Conservation (phyloP, 805 yeast species). For the Blastobotrys chiropterorum region DNA sequence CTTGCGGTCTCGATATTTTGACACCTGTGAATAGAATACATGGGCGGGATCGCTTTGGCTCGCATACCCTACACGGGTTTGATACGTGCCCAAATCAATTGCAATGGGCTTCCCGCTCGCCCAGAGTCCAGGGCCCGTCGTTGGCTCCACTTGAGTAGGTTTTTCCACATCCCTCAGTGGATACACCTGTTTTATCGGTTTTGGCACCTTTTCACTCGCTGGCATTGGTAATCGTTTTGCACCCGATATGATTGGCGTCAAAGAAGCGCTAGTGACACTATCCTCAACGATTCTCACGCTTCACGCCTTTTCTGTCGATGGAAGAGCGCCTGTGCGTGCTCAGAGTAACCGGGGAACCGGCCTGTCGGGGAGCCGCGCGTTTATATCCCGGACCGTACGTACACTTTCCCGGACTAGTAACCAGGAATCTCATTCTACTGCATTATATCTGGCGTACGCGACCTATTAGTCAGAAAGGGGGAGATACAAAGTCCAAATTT, state of each 20-base stretch:
- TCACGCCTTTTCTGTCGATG: too few relatives aligned
- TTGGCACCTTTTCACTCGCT: not conserved
- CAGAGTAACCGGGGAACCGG: too few relatives aligned
- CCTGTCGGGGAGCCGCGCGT: too few relatives aligned
- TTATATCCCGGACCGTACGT: too few relatives aligned
- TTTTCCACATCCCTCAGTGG: conserved; percentile 24
- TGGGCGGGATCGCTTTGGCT: conserved; percentile 39
- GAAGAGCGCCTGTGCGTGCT: too few relatives aligned
- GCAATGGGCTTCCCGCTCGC: conserved; percentile 66
- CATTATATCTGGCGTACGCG: too few relatives aligned
- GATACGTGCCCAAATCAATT: conserved; percentile 73
- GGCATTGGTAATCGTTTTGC: not conserved
- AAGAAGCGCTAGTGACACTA: too few relatives aligned
- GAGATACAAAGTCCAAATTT: too few relatives aligned
- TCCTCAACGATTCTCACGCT: too few relatives aligned
- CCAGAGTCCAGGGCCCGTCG: conserved; percentile 40
- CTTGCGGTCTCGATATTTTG: conserved; percentile 76
- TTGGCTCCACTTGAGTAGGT: conserved; percentile 33
- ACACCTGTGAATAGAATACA: conserved; percentile 59
- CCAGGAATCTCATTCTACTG: too few relatives aligned
- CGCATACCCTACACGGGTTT: conserved; percentile 35
- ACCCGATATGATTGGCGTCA: not conserved
- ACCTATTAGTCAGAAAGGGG: too few relatives aligned
- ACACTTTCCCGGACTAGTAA: too few relatives aligned
- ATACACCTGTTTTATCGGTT: conserved; percentile 17